Conservation (phyloP, 2,329 filamentous ascomycete species). For the Fusarium sp. region DNA sequence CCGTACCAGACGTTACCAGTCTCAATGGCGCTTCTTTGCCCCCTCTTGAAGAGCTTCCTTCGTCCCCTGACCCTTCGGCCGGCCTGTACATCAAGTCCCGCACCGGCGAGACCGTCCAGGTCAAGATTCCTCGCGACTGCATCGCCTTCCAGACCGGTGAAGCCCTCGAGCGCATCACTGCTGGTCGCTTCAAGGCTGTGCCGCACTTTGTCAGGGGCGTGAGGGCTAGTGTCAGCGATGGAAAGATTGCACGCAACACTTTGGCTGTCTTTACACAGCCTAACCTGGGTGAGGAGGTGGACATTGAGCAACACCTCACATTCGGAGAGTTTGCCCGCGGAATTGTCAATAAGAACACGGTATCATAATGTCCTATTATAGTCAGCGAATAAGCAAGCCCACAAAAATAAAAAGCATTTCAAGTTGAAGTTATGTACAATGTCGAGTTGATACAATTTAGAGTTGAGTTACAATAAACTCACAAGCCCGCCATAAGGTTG, state of each 20-base stretch:
- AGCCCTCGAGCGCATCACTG: constrained; percentile 88
- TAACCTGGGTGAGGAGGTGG: constrained; percentile 83
- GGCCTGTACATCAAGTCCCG: constrained; percentile 96
- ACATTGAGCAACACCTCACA: constrained; percentile 71
- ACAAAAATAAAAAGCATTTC: not conserved
- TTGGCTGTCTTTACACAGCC: constrained; percentile 97
- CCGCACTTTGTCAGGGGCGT: constrained; percentile 93
- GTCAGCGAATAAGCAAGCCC: not conserved
- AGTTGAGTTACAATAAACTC: too few relatives aligned
- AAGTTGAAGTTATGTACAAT: not conserved
- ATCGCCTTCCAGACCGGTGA: constrained; percentile 97
- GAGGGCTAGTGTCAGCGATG: constrained; percentile 62
- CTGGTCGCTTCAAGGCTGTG: constrained; percentile 91
- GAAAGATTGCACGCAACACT: constrained; percentile 80
- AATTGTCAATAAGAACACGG: constrained; percentile 69
- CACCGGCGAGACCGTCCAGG: constrained; percentile 84
- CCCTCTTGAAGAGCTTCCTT: constrained; percentile 74
- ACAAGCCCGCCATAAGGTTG: too few relatives aligned
- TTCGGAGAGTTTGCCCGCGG: constrained; percentile 81
- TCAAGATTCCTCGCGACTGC: constrained; percentile 89
- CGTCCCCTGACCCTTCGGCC: constrained; percentile 83
- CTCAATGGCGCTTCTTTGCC: constrained; percentile 50
- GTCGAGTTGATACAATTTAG: not conserved
- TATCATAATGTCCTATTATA: constrained; percentile 48
- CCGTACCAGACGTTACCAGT: constrained; percentile 47